A percentile compares a stretch with the other conserved stretches of the same genome.
Evolutionary conservation across 179 eudicot species (phyloP).

Genomic region (Actinidia arguta): DNA sequence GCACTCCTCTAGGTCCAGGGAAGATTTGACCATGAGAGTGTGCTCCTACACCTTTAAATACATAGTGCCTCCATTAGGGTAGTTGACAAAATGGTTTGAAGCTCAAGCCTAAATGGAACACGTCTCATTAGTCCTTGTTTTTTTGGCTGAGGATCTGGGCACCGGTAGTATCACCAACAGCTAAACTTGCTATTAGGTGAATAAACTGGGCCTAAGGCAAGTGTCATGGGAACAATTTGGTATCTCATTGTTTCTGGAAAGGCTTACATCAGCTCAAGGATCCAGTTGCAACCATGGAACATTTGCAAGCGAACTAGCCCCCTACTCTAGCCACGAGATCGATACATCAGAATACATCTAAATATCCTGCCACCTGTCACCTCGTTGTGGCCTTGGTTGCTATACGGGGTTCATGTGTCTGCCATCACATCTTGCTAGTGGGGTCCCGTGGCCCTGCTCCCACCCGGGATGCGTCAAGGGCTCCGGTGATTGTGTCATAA

Average conservation of each 20-base stretch:
- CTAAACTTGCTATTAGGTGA: slow-evolving; percentile 6
- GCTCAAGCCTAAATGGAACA: background rate
- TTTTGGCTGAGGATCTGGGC: background rate
- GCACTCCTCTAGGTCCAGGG: background rate
- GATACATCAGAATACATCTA: background rate
- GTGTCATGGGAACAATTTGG: slow-evolving; percentile 8
- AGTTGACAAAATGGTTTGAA: background rate
- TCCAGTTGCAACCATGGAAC: background rate
- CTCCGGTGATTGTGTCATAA: background rate
- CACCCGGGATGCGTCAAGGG: background rate
- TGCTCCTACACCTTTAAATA: background rate
- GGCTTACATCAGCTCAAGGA: background rate
- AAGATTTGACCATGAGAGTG: background rate
- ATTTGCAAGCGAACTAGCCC: background rate
- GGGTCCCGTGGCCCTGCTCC: background rate
- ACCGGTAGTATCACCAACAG: background rate
- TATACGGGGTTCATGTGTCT: background rate
- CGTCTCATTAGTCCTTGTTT: background rate
- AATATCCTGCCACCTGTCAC: background rate
- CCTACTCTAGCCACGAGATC: background rate
- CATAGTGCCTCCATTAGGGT: background rate
- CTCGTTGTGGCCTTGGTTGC: background rate
- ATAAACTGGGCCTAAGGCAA: background rate
- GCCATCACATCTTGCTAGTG: background rate
- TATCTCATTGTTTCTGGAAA: slow-evolving; percentile 3